Percentiles rank a stretch among this genome's conserved stretches.
These are phyloP conservation scores for Paraphysoderma sedebokerense DNA, from an alignment of 371 early-diverging fungal species.

Conservation along the genomic window DNA sequence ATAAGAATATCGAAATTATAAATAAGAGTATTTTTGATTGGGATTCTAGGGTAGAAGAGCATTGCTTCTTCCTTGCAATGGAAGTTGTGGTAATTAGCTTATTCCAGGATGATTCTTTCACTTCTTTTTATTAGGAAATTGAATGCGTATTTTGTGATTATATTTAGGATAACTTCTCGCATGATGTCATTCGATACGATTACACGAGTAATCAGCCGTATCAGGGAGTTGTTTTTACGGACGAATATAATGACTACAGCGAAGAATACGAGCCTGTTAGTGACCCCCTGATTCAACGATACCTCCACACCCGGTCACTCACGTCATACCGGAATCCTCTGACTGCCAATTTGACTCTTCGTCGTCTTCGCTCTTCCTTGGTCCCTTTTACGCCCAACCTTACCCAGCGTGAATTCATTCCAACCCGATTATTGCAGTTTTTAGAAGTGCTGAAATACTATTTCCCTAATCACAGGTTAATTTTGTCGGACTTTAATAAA, in stretches of 20 bases:
- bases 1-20: slow-evolving; percentile 50
- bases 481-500: slow-evolving; percentile 72
- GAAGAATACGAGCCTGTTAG: slow-evolving; percentile 65
- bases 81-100: slow-evolving; percentile 60
- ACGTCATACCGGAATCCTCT: slow-evolving; percentile 28
- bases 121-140: slow-evolving; percentile 2
- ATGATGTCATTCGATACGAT: slow-evolving; percentile 82
- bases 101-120: slow-evolving; percentile 1
- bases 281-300: slow-evolving; percentile 55
- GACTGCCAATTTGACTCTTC: slow-evolving; percentile 32
- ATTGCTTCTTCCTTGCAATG: slow-evolving; percentile 85
- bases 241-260: slow-evolving; percentile 60
- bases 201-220: slow-evolving; percentile 41
- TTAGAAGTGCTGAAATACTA: slow-evolving; percentile 48
- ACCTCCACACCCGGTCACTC: slow-evolving; percentile 37
- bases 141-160: neutral
- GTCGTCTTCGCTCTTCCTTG: slow-evolving; percentile 25
- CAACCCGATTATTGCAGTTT: slow-evolving; percentile 65
- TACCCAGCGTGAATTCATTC: slow-evolving; percentile 70
- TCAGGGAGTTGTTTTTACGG: slow-evolving; percentile 65
- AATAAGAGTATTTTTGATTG: slow-evolving; percentile 86
- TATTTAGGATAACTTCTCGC: slow-evolving; percentile 76
- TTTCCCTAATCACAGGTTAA: slow-evolving; percentile 77
- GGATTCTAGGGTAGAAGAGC: slow-evolving; percentile 43
- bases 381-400: slow-evolving; percentile 75